Conservation (phyloP, 495 filamentous ascomycete genomes). For the Lasiosphaeria hispida region DNA sequence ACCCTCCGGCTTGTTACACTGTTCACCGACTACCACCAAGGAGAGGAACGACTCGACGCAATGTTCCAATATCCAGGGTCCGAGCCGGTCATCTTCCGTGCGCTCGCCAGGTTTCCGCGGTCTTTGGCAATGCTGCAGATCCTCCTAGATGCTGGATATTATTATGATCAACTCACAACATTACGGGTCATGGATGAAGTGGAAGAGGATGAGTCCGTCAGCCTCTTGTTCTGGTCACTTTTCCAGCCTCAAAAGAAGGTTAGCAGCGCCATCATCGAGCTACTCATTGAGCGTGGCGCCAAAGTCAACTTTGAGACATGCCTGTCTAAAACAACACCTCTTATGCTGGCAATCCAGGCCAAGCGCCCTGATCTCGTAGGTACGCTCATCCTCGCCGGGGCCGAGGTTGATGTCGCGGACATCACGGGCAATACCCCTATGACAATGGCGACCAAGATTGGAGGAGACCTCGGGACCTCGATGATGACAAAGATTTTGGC, state of each 20-base stretch:
- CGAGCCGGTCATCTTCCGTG: conserved; percentile 41
- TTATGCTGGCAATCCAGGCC: conserved; percentile 47
- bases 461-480: conserved; percentile 42
- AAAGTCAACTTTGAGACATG: conserved; percentile 48
- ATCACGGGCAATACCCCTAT: conserved; percentile 44
- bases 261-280: conserved; percentile 42
- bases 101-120: conserved; percentile 43
- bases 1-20: conserved; percentile 36
- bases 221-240: conserved; percentile 46
- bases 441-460: conserved; percentile 46
- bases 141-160: conserved; percentile 47
- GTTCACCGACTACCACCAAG: conserved; percentile 42
- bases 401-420: conserved; percentile 45
- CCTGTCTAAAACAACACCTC: conserved; percentile 42
- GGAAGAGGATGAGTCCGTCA: conserved; percentile 42
- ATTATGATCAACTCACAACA: conserved; percentile 41
- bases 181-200: conserved; percentile 34
- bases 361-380: conserved; percentile 45
- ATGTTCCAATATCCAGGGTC: conserved; percentile 32
- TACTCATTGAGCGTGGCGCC: conserved; percentile 41
- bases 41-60: conserved; percentile 41
- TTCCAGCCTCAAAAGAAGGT: conserved; percentile 49
- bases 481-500: conserved; percentile 47
- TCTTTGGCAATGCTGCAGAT: conserved; percentile 40
- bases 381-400: conserved; percentile 40